Evolutionary conservation across 306 rosid species (phyloP).

Genomic region (Castanea sativa): DNA sequence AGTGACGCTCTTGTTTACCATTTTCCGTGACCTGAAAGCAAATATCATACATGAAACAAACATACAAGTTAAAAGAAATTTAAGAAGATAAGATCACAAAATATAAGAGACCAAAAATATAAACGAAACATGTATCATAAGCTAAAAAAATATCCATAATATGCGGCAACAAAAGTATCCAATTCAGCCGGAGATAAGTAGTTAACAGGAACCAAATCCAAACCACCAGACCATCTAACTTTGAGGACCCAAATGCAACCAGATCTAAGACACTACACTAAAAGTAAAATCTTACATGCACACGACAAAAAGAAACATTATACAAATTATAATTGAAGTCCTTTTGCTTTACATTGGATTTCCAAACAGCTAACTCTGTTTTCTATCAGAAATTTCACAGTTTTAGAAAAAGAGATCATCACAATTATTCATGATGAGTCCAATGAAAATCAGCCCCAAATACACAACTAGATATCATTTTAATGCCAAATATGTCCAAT

Average conservation of each 20-base stretch:
- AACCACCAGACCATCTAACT: neutral
- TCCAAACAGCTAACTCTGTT: neutral
- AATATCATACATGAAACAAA: slow-evolving; percentile 4
- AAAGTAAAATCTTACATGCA: neutral
- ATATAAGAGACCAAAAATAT: too few relatives aligned
- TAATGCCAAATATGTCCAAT: neutral
- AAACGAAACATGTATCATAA: neutral
- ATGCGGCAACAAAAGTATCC: neutral
- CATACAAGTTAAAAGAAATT: neutral
- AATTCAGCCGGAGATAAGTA: neutral
- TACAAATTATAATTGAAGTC: neutral
- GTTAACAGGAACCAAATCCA: neutral
- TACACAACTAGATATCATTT: neutral
- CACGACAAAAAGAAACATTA: neutral
- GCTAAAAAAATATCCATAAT: neutral
- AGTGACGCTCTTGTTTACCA: slow-evolving; percentile 94
- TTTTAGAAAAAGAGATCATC: neutral
- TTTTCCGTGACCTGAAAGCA: slow-evolving; percentile 79
- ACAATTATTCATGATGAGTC: neutral
- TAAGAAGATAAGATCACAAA: neutral
- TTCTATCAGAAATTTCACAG: neutral
- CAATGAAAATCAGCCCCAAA: neutral
- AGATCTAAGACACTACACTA: neutral
- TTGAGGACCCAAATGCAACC: neutral
- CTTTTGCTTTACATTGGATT: neutral